Conservation (phyloP, 805 yeast species). For the Lachancea mirantina region DNA sequence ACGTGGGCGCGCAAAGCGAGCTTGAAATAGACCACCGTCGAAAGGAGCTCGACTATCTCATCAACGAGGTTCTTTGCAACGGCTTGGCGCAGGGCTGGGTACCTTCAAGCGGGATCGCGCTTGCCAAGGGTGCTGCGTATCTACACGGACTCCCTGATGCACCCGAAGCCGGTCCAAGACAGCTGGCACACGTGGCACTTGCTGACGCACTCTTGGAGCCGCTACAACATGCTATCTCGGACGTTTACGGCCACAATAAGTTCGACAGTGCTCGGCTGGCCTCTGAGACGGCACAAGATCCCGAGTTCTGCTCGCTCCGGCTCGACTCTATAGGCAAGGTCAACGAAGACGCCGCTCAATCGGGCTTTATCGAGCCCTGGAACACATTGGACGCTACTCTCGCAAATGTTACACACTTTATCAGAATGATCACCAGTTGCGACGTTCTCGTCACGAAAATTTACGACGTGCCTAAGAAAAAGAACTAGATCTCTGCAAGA, state of each 20-base stretch:
- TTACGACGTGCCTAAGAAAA: constrained; percentile 19
- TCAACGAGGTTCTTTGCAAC: constrained; percentile 22
- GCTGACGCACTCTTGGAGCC: constrained; percentile 13
- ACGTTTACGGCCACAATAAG: constrained; percentile 13
- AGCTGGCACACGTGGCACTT: constrained; percentile 6
- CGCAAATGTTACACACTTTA: constrained; percentile 13
- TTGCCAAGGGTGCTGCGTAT: constrained; percentile 17
- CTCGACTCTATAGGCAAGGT: no score
- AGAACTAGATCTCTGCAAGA: constrained; percentile 2
- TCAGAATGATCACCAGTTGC: constrained; percentile 17
- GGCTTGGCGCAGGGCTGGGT: constrained; percentile 25
- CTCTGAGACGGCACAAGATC: constrained; percentile 13
- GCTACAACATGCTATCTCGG: constrained; percentile 17
- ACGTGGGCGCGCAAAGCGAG: constrained; percentile 27
- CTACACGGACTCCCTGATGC: constrained; percentile 4
- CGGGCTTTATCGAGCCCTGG: constrained; percentile 26
- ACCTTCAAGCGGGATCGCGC: constrained; percentile 20
- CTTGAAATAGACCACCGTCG: constrained; percentile 28
- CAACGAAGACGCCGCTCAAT: no score
- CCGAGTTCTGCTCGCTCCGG: neutral
- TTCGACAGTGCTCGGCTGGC: constrained; percentile 11
- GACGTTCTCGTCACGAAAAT: constrained; percentile 17
- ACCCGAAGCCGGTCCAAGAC: no score
- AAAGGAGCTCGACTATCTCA: constrained; percentile 19
- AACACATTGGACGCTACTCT: constrained; percentile 17